Base-by-base conservation (phyloP, 331 rosid genomes). In the Stylosanthes scabra region DNA sequence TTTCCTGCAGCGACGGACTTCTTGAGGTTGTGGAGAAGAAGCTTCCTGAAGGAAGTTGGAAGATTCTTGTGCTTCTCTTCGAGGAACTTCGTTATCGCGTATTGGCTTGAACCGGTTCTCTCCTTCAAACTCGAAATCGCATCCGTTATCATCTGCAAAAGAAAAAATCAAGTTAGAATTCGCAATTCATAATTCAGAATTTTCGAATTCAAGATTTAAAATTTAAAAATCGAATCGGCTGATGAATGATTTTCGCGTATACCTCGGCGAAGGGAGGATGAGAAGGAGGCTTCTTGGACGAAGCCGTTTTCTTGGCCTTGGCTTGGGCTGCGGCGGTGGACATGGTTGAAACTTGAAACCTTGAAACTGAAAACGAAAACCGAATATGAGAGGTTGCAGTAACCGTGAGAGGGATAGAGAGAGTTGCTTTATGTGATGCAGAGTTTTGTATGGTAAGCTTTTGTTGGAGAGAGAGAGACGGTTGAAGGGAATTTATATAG, bases 61-160 rank as follows among this genome's bases (percentile, higher is more conserved):
- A 93, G 47, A 0, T 63, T 74, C 70, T 87, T 89, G 69, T 93
- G 88, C 60, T 91, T 86, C 68, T 82, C 94, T 47, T 91, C 98
- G 31, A 71, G 82, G 72, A 79, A 89, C 72, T 89, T 93, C 8
- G 92, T 80, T 3, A 93, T 93, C 27, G 98, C 98, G 52, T 87
- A 80, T 84, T 91, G 97, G 63, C 98, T 93, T 27, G 98, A 93
- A 2, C 98, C 96, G 0, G 94, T 87, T 66, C 92, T 85, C 77
- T 93, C 98, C 34, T 93, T 93, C 69, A 93, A 63, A 3, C 80
- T 52, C 28, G 61, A 74, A 2, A 93, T 86, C 10, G 97, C 97
- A 7, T 86, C 93, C 0, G 74, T 67, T 29, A 91, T 91, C 98
- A 93, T 93, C 98, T 91, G 8, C 1, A 6, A 31, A 3, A 47